Base-by-base conservation (phyloP, 805 yeast genomes). In the Candida coquimbonensis region DNA sequence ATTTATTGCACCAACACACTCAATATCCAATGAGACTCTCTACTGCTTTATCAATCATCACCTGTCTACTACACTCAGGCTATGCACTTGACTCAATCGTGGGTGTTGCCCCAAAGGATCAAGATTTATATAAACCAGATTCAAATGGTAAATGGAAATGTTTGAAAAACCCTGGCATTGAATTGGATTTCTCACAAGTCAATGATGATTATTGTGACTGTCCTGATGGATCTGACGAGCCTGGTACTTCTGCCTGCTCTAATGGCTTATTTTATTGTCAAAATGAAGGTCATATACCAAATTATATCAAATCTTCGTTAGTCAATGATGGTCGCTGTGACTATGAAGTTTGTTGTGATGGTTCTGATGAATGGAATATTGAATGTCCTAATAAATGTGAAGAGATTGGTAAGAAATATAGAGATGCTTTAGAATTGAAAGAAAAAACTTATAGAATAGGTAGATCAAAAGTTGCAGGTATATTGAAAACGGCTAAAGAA, bases 211-310 rank as follows among this genome's bases (percentile, higher is more conserved):
- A 74, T 59, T 91, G 98, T 65, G 98, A 93, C 59, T 91, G 98
- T 67, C 97, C 97, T 0, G 99, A 93, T 66, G 98, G 98, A 0
- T 80, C 90, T 5, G 99, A 93, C 66, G 98, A 93, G 63, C 96
- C 97, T 0, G 97, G 97, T 0, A 91, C 98, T 1, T 69, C 83
- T 36, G 96, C 96, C 0, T 91, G 98, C 63, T 57, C 63, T 16
- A 49, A 64, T 44, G 58, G 67, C 13, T 42, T 53, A 40, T 90
- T 88, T 57, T 89, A 78, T 62, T 91, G 99, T 65, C 76, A 64
- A 9, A 93, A 93, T 58, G 68, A 73, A 42, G 96, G 96, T 4
- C 83, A 78, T 53, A 56, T 72, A 5, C 78, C 89, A 0, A 70
- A 72, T 9, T 76, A 70, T 51, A 73, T 93, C 13, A 83, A 88